Conservation (phyloP, 441 rosid genomes). For the Biscutella auriculata region DNA sequence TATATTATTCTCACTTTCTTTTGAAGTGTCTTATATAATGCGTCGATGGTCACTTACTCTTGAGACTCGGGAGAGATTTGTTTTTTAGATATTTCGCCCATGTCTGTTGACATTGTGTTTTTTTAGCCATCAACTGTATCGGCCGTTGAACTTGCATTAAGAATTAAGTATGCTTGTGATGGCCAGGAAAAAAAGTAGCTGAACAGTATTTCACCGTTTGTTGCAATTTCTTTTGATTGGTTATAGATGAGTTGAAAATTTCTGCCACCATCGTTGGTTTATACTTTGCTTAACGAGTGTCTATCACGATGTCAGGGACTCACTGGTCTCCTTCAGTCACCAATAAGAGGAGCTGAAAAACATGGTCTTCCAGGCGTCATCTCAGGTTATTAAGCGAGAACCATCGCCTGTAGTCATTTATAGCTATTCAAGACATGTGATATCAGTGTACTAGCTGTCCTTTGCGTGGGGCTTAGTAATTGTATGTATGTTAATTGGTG, state of each 20-base stretch:
- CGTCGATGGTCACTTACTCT: not conserved
- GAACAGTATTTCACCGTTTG: not conserved
- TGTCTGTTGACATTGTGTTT: not conserved
- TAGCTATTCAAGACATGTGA: not conserved
- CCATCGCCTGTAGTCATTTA: not conserved
- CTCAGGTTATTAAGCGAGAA: constrained; percentile 46
- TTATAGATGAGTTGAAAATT: constrained; percentile 2
- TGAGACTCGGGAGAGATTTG: not conserved
- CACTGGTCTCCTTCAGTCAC: constrained; percentile 90
- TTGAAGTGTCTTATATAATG: not conserved
- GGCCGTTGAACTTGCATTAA: not conserved
- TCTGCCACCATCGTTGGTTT: not conserved
- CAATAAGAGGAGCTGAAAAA: constrained; percentile 84
- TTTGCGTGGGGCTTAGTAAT: not conserved
- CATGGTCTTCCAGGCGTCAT: constrained; percentile 94
- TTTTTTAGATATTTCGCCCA: not conserved
- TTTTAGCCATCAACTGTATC: not conserved
- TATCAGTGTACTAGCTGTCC: not conserved
- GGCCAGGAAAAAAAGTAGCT: not conserved
- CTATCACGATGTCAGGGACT: constrained; percentile 49
- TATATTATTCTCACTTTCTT: constrained; percentile 19
- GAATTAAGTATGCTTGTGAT: not conserved
- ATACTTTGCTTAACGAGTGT: not conserved
- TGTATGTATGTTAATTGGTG: not conserved
- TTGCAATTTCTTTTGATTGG: not conserved